Conservation (phyloP, 176 grass and related monocot genomes). For the Oryza longistaminata region DNA sequence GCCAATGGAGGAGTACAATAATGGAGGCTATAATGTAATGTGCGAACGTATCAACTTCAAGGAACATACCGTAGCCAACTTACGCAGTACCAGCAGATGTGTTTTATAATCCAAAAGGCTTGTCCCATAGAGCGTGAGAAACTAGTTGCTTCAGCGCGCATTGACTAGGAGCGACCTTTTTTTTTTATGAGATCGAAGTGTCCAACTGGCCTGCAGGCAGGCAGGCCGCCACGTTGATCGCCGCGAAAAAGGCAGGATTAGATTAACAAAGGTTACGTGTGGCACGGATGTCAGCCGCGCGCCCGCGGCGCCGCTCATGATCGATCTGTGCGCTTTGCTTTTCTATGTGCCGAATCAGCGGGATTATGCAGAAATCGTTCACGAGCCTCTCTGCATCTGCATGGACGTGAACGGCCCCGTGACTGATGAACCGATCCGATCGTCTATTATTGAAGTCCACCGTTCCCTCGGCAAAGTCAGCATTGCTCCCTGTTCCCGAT, state of each 20-base stretch:
- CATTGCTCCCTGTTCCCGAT: constrained; percentile 34
- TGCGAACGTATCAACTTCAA: constrained; percentile 12
- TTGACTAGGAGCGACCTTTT: constrained; percentile 6
- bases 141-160: background rate
- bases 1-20: constrained; percentile 10
- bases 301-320: constrained; percentile 22
- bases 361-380: constrained; percentile 28
- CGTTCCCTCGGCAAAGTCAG: background rate
- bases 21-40: background rate
- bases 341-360: constrained; percentile 33
- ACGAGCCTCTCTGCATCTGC: background rate
- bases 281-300: background rate
- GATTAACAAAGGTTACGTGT: background rate
- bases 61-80: background rate
- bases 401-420: background rate
- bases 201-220: background rate
- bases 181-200: constrained; percentile 34
- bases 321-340: constrained; percentile 20
- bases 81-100: no score
- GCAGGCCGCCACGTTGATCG: background rate
- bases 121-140: constrained; percentile 23
- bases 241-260: background rate
- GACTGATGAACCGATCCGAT: background rate
- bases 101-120: no score
- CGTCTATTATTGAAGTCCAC: constrained; percentile 19